Percentiles rank a stretch among this genome's conserved stretches.
These are phyloP conservation scores for Trametes cubensis DNA, from an alignment of 768 basidiomycete species.

Conservation along the genomic window DNA sequence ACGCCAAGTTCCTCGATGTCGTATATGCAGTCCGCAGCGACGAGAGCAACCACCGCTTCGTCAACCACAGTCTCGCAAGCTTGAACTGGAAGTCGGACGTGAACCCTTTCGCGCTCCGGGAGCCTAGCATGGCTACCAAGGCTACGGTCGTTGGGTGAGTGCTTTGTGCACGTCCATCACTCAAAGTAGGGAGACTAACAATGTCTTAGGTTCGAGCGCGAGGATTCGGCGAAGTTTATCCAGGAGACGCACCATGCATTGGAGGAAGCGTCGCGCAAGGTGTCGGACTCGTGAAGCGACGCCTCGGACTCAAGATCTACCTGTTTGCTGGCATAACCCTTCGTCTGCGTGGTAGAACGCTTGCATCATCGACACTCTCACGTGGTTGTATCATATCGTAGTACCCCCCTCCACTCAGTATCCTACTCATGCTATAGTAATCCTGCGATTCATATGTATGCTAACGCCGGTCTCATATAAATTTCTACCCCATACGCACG, in stretches of 20 bases:
- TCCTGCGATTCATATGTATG: not conserved
- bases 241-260: constrained; percentile 61
- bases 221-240: constrained; percentile 68
- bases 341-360: not conserved
- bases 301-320: not conserved
- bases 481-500: too few relatives aligned
- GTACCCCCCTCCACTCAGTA: not conserved
- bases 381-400: not conserved
- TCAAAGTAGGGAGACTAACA: not conserved
- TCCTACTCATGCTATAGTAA: not conserved
- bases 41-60: constrained; percentile 91
- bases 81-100: constrained; percentile 75
- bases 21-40: constrained; percentile 92
- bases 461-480: not conserved
- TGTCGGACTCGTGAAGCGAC: not conserved
- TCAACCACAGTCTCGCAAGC: constrained; percentile 94
- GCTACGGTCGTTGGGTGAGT: constrained; percentile 71
- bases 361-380: not conserved
- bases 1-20: constrained; percentile 84
- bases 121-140: constrained; percentile 85
- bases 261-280: constrained; percentile 30
- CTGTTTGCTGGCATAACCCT: not conserved
- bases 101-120: constrained; percentile 87
- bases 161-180: not conserved
- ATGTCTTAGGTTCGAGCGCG: constrained; percentile 59